phyloP scores from a whole-genome alignment of 2,329 filamentous ascomycete species.

The Neofusicoccum umdonicola region DNA sequence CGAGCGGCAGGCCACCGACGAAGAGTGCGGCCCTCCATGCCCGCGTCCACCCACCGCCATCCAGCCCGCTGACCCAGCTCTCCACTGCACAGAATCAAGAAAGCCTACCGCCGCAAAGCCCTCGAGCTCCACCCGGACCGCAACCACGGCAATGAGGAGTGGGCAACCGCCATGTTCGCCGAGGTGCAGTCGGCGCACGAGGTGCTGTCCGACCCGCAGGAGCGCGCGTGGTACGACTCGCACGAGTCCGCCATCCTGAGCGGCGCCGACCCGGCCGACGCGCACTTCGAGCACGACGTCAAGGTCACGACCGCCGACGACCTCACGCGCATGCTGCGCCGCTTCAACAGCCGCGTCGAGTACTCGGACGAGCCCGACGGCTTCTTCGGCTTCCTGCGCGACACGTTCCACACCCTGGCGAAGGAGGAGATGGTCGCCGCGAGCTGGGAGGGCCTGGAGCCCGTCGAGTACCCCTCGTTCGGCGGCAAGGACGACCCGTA shows the following conservation, averaged over 20 bases:
- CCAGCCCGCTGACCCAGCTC: not conserved
- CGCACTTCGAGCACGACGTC: slow-evolving; percentile 65
- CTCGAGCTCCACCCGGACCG: slow-evolving; percentile 93
- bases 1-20: slow-evolving; percentile 69
- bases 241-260: slow-evolving; percentile 83
- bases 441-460: slow-evolving; percentile 62
- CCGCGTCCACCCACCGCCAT: not conserved
- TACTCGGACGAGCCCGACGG: slow-evolving; percentile 77
- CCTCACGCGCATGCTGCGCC: slow-evolving; percentile 72
- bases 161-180: slow-evolving; percentile 80
- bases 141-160: slow-evolving; percentile 82
- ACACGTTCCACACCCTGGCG: slow-evolving; percentile 76
- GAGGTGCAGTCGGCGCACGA: slow-evolving; percentile 93
- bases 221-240: slow-evolving; percentile 96
- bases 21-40: slow-evolving; percentile 60
- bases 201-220: slow-evolving; percentile 91
- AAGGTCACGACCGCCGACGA: slow-evolving; percentile 78
- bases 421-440: slow-evolving; percentile 76
- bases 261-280: slow-evolving; percentile 45
- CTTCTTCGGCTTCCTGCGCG: slow-evolving; percentile 78
- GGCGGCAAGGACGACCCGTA: slow-evolving; percentile 73
- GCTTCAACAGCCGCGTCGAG: slow-evolving; percentile 73
- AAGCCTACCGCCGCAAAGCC: slow-evolving; percentile 85
- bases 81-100: slow-evolving; percentile 68
- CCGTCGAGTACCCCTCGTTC: slow-evolving; percentile 75